A percentile compares a stretch with the other conserved stretches of the same genome.
Evolutionary conservation across 306 rosid species (phyloP).

Genomic region (Vicia villosa): DNA sequence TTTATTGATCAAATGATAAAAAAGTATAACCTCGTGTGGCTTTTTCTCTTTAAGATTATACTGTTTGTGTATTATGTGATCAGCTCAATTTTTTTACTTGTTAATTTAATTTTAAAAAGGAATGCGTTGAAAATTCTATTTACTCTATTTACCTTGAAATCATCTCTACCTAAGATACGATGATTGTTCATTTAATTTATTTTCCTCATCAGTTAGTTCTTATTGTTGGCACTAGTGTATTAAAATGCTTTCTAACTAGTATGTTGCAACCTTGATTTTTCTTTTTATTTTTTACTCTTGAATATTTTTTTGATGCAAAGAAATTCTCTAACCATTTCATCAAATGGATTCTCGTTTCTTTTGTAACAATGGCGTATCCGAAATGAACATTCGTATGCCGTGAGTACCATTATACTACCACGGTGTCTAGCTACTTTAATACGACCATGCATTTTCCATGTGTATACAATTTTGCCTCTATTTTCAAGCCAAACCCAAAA

Average conservation of each 20-base stretch:
- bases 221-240: too few relatives aligned
- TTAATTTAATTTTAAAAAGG: not conserved
- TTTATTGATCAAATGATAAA: too few relatives aligned
- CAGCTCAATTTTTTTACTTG: not conserved
- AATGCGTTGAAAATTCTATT: not conserved
- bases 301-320: too few relatives aligned
- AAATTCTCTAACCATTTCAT: not conserved
- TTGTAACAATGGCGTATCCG: not conserved
- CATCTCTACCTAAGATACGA: not conserved
- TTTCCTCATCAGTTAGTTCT: too few relatives aligned
- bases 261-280: too few relatives aligned
- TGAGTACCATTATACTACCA: conserved; percentile 15
- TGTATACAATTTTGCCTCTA: not conserved
- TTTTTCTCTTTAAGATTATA: too few relatives aligned
- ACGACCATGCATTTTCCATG: not conserved
- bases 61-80: too few relatives aligned
- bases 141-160: not conserved
- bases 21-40: too few relatives aligned
- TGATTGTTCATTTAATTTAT: not conserved
- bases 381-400: not conserved
- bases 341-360: not conserved
- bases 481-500: not conserved
- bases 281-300: too few relatives aligned
- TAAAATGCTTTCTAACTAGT: too few relatives aligned
- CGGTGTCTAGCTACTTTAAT: conserved; percentile 4